Evolutionary conservation across 2,329 filamentous ascomycete genomes (phyloP).

Genomic region (Paracoccidioides brasiliensis): DNA sequence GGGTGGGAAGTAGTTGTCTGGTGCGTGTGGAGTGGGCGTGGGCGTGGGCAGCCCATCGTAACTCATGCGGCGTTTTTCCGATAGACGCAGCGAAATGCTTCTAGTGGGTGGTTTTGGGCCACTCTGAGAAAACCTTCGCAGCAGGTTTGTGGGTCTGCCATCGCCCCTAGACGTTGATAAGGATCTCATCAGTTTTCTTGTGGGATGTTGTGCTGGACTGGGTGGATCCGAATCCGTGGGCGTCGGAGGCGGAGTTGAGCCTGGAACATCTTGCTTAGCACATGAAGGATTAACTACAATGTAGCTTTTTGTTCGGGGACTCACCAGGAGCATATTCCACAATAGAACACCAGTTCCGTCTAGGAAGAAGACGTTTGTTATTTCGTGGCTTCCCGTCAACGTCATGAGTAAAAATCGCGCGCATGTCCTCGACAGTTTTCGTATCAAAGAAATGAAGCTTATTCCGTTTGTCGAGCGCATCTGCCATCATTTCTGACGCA

Average conservation of each 20-base stretch:
- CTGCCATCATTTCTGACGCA: conserved; percentile 73
- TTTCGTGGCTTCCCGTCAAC: conserved; percentile 82
- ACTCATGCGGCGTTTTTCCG: conserved; percentile 21
- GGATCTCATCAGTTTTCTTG: conserved; percentile 40
- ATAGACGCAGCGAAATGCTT: conserved; percentile 16
- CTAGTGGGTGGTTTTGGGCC: conserved; percentile 29
- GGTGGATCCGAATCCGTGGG: conserved; percentile 40
- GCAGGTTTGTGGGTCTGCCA: conserved; percentile 28
- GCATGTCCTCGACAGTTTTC: conserved; percentile 88
- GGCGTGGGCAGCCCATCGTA: conserved; percentile 21
- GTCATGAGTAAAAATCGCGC: conserved; percentile 79
- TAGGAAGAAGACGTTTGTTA: conserved; percentile 77
- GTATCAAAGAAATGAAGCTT: conserved; percentile 52
- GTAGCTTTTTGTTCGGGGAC: conserved; percentile 6
- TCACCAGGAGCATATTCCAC: conserved; percentile 65
- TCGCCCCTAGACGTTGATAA: conserved; percentile 48
- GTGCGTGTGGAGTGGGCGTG: conserved; percentile 12
- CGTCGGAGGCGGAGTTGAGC: conserved; percentile 57
- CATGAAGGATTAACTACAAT: not conserved
- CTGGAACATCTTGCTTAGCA: conserved; percentile 38
- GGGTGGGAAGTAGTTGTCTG: conserved; percentile 23
- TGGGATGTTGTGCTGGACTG: conserved; percentile 20
- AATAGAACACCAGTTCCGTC: conserved; percentile 93
- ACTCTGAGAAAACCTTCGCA: conserved; percentile 36
- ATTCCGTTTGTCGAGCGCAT: conserved; percentile 87